Evolutionary conservation across 192 early-diverging fungal species (phyloP).

Genomic region (Dissophora globulifera): DNA sequence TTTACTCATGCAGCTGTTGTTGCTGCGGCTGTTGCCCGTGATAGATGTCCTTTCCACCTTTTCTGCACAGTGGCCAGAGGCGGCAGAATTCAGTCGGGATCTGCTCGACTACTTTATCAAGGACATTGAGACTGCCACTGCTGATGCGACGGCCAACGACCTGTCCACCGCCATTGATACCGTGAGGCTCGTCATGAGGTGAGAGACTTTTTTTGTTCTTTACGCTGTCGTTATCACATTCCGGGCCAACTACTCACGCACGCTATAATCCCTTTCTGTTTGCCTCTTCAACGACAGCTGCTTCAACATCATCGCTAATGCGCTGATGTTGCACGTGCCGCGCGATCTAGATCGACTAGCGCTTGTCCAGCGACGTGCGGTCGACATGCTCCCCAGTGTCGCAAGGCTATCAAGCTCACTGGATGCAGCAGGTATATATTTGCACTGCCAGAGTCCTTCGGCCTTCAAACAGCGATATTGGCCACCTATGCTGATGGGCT

Average conservation of each 20-base stretch:
- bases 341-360: constrained; percentile 3
- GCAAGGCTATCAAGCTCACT: background rate
- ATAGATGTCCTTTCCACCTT: constrained; percentile 26
- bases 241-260: no score
- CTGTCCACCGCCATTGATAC: constrained; percentile 6
- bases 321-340: constrained; percentile 10
- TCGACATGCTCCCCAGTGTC: constrained; percentile 12
- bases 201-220: background rate
- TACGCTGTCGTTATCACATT: no score
- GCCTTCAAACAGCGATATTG: no score
- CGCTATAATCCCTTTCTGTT: no score
- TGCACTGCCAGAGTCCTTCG: no score
- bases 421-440: constrained; percentile 10
- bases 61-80: constrained; percentile 21
- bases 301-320: constrained; percentile 31
- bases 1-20: no score
- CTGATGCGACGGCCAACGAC: background rate
- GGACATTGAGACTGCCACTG: constrained; percentile 14
- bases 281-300: constrained; percentile 14
- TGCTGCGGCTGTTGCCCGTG: no score
- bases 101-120: constrained; percentile 40
- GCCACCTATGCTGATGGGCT: background rate
- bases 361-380: constrained; percentile 7
- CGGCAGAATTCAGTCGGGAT: constrained; percentile 30
- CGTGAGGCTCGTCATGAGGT: constrained; percentile 22